Conservation (phyloP, 805 yeast species). For the Diddensiella santjacobensis region DNA sequence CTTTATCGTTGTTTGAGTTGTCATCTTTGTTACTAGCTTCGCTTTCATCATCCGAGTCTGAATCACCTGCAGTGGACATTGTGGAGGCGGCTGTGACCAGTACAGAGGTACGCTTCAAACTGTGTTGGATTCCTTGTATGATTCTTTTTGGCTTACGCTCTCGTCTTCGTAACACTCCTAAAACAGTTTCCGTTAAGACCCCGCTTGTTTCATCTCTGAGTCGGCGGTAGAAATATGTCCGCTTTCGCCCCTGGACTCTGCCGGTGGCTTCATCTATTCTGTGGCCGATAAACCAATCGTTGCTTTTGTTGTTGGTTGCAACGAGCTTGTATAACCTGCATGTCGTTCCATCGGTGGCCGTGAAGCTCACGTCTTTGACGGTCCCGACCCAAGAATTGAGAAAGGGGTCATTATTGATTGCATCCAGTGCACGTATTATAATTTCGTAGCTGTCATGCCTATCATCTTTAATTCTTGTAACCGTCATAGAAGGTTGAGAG, state of each 20-base stretch:
- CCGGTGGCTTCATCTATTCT: slow-evolving; percentile 6
- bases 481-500: slow-evolving; percentile 7
- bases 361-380: background rate
- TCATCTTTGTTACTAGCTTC: slow-evolving; percentile 17
- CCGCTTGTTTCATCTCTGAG: background rate
- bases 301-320: background rate
- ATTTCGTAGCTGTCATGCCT: background rate
- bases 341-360: background rate
- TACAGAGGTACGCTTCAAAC: background rate
- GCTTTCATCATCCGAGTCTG: background rate
- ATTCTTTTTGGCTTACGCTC: slow-evolving; percentile 15
- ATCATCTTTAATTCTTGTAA: slow-evolving; percentile 1
- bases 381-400: background rate
- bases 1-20: slow-evolving; percentile 21
- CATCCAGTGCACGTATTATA: background rate
- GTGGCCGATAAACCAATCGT: slow-evolving; percentile 14
- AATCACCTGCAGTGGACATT: background rate
- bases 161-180: slow-evolving; percentile 17
- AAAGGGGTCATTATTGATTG: background rate
- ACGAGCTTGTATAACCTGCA: background rate
- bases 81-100: background rate
- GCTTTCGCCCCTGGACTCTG: slow-evolving; percentile 1
- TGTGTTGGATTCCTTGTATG: slow-evolving; percentile 6
- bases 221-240: slow-evolving; percentile 6
- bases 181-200: slow-evolving; percentile 4